Base-by-base conservation (phyloP, 257 asterid genomes). In the Cinchona pubescens region DNA sequence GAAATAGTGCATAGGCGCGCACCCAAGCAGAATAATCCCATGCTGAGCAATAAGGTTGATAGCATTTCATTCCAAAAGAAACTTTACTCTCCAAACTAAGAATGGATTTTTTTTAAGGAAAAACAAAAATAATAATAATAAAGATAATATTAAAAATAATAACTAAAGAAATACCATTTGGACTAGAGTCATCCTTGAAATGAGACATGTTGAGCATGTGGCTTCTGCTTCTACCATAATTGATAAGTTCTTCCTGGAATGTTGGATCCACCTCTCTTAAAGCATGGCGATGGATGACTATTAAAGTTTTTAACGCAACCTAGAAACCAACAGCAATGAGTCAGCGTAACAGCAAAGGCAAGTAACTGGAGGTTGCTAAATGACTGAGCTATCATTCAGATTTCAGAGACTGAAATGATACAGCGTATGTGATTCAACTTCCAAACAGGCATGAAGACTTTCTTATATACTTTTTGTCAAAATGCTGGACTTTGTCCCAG, bases 1-100 rank as follows among this genome's bases (percentile, higher is more conserved):
- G 75, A 84, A 75, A 95, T 81, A 92, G 80, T 12, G 98, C 96
- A 61, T 95, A 95, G 42, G 90, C 72, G 74, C 99, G 97, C 64
- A 92, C 93, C 99, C 98, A 95, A 74, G 93, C 93, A 72, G 99
- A 95, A 87, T 87, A 95, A 78, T 92, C 98, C 99, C 99, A 95
- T 45, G 99, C 99, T 95, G 89, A 63, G 42, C 64, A 80, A 73
- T 45, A 73, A 62, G 84, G 66, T 40, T 71, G 76, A 70, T 64
- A 27, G 62, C 35, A 80, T 71, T 43, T 77, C 71, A 76, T 75
- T 69, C 59, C 15, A 38, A 63, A 70, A 72, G 12, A 29, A 74
- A 9, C 55, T 67, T 73, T 42, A 51, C 76, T 55, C 35, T 11
- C 67, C 35, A 40, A 69, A 61, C 53, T 45, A 81, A 65, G 18